Base-by-base conservation (phyloP, 345 rosid species). In the Alliaria petiolata region DNA sequence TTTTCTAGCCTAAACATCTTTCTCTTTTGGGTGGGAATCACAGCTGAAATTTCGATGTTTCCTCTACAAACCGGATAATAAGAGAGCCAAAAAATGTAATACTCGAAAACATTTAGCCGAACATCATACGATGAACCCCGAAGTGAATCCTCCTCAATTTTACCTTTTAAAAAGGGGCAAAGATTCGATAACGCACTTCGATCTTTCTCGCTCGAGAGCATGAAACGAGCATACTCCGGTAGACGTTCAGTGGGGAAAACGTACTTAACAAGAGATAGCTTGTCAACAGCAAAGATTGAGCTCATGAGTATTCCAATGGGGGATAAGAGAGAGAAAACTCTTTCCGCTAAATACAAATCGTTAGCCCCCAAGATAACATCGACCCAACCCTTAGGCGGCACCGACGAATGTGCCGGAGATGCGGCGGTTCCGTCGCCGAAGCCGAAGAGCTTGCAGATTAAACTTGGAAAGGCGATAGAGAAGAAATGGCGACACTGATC, bases 401-500 rank as follows among this genome's bases (percentile, higher is more conserved):
- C 19, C 15, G 53, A 51, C 5, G 73, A 59, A 15, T 67, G 81
- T 0, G 67, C 46, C n/a, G 77, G 64, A 4, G 86, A 10, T 45
- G 82, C 78, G 2, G 73, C 75, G 11, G 86, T 22, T 52, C 80
- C 79, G 50, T 85, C 88, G 55, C 81, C 85, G 85, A 92, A 92
- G 57, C 96, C 95, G 67, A 85, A 92, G 53, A 90, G 85, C 79
- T 89, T 88, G 59, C 87, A 85, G 80, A 93, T 87, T 75, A 93
- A 79, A 40, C 81, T 50, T 6, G 98, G 97, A 75, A 93, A 93
- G 59, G 98, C 69, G 66, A 87, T 42, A 72, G 93, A 93, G 85
- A 87, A 93, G 90, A 93, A 93, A 78, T 88, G 92, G 58, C 98
- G 98, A 64, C 81, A 87, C 14, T 92, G 95, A 69, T 92, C 96